A percentile compares a stretch with the other conserved stretches of the same genome.
phyloP scores from a whole-genome alignment of 2,329 filamentous ascomycete genomes.

The Cordyceps cicadae region DNA sequence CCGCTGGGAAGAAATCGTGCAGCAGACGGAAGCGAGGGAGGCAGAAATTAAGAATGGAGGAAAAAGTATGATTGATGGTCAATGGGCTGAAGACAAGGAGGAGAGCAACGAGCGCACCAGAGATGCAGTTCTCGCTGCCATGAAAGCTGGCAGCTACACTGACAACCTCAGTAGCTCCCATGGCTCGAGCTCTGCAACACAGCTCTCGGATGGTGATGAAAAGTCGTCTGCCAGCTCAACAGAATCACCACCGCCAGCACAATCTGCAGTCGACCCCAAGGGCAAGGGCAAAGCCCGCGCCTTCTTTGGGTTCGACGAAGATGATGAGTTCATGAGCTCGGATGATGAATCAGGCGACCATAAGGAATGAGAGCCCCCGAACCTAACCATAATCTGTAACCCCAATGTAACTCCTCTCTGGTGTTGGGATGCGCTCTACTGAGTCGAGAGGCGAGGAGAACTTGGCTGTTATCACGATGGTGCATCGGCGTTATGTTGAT shows the following conservation, averaged over 20 bases:
- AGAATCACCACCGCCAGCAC: slow-evolving; percentile 41
- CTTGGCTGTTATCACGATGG: no score
- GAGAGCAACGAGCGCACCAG: slow-evolving; percentile 77
- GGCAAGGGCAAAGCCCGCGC: slow-evolving; percentile 33
- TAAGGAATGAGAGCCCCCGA: background rate
- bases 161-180: slow-evolving; percentile 50
- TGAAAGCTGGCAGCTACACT: slow-evolving; percentile 55
- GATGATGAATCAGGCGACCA: slow-evolving; percentile 47
- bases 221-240: slow-evolving; percentile 31
- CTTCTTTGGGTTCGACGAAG: slow-evolving; percentile 73
- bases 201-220: slow-evolving; percentile 29
- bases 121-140: slow-evolving; percentile 62
- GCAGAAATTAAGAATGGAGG: slow-evolving; percentile 72
- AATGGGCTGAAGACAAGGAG: slow-evolving; percentile 94
- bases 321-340: slow-evolving; percentile 66
- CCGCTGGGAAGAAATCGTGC: slow-evolving; percentile 83
- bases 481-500: background rate
- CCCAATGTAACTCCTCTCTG: no score
- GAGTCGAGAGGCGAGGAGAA: no score
- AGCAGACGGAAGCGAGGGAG: slow-evolving; percentile 72
- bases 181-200: slow-evolving; percentile 33
- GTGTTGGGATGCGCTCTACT: no score
- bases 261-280: slow-evolving; percentile 29
- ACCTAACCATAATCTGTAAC: no score
- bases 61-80: slow-evolving; percentile 67